Evolutionary conservation across 2,329 filamentous ascomycete species (phyloP).

Genomic region (Magnaporthiopsis rhizophila): DNA sequence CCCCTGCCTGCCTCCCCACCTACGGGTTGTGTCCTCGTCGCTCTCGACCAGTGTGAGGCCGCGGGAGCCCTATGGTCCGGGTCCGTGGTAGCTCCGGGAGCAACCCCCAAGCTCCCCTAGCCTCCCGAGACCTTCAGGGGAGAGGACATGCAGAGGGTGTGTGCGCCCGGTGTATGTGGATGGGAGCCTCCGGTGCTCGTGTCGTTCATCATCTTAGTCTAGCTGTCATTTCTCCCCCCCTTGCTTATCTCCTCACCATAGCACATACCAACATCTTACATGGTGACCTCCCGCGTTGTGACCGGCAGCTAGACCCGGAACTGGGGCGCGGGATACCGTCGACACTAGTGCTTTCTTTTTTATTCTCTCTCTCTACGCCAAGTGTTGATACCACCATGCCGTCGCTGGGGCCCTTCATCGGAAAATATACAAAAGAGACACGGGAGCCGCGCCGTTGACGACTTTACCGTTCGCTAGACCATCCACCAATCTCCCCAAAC

Average conservation of each 20-base stretch:
- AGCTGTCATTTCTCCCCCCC: slow-evolving; percentile 10
- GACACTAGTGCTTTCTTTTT: background rate
- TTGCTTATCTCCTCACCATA: slow-evolving; percentile 9
- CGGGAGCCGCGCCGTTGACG: slow-evolving; percentile 11
- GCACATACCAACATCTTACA: background rate
- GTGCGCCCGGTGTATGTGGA: background rate
- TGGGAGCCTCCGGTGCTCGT: background rate
- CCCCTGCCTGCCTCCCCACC: background rate
- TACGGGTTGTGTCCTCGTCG: background rate
- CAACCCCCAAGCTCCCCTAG: background rate
- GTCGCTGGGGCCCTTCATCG: slow-evolving; percentile 5
- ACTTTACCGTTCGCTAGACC: slow-evolving; percentile 2
- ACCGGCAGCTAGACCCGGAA: too few relatives aligned
- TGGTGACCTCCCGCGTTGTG: background rate
- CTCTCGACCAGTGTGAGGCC: background rate
- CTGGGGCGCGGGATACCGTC: background rate
- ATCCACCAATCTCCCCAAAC: slow-evolving; percentile 10
- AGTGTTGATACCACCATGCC: background rate
- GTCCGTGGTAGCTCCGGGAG: background rate
- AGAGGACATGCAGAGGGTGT: background rate
- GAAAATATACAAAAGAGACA: slow-evolving; percentile 20
- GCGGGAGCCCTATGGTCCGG: background rate
- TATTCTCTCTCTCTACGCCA: background rate
- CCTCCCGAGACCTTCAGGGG: background rate
- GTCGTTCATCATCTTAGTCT: background rate